Evolutionary conservation across 1,284 basidiomycete species (phyloP).

Genomic region (Leccinum ponderosum): DNA sequence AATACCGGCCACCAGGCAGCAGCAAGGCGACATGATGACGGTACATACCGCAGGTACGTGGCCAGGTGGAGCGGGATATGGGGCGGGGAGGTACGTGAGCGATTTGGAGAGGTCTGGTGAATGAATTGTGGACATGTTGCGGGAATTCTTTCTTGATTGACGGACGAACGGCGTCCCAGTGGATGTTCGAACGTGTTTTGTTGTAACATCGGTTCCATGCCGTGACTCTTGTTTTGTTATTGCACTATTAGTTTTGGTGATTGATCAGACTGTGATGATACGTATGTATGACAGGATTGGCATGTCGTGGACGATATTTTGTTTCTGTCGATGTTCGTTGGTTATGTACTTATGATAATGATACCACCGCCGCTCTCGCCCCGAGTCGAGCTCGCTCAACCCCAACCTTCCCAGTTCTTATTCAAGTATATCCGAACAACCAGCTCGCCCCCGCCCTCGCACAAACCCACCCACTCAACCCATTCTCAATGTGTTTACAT

Average conservation of each 20-base stretch:
- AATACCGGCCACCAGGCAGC: constrained; percentile 21
- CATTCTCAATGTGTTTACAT: too few relatives aligned
- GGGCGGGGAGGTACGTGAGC: constrained; percentile 30
- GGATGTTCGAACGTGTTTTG: not conserved
- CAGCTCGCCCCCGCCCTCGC: too few relatives aligned
- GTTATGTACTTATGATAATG: too few relatives aligned
- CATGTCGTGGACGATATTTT: too few relatives aligned
- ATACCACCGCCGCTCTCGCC: too few relatives aligned
- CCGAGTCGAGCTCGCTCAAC: too few relatives aligned
- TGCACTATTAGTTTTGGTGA: not conserved
- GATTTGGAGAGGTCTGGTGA: constrained; percentile 21
- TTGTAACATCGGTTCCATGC: not conserved
- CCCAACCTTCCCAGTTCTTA: too few relatives aligned
- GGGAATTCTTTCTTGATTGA: not conserved
- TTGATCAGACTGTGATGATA: too few relatives aligned
- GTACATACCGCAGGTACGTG: constrained; percentile 20
- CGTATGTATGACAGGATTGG: too few relatives aligned
- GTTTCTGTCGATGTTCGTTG: too few relatives aligned
- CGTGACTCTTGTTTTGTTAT: not conserved
- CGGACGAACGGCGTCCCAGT: not conserved
- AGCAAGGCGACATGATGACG: constrained; percentile 13
- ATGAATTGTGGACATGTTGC: not conserved
- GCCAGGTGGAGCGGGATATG: constrained; percentile 21
- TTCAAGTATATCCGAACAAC: too few relatives aligned
- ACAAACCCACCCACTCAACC: too few relatives aligned